Conservation (phyloP, 208 protist genomes). For the Acanthamoeba lenticulata region DNA sequence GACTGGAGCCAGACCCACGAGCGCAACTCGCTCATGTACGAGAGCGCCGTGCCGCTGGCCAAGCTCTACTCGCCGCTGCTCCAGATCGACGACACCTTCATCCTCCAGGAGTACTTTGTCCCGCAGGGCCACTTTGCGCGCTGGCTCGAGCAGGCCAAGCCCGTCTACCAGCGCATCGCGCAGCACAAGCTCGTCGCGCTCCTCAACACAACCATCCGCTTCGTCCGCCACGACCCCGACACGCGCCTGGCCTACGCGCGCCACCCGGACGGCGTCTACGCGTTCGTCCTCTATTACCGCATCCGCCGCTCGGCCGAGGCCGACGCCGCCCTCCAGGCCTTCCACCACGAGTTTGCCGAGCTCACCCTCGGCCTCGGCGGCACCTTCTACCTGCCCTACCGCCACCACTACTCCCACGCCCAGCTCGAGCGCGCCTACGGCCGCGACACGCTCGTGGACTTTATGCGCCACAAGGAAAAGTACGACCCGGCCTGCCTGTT, state of each 20-base stretch:
- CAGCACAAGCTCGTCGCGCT: slow-evolving; percentile 16
- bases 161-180: slow-evolving; percentile 44
- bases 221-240: slow-evolving; percentile 72
- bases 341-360: slow-evolving; percentile 67
- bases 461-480: slow-evolving; percentile 64
- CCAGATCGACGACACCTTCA: slow-evolving; percentile 79
- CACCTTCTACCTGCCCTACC: slow-evolving; percentile 85
- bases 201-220: slow-evolving; percentile 82
- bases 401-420: slow-evolving; percentile 79
- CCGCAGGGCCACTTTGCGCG: slow-evolving; percentile 69
- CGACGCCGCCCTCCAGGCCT: slow-evolving; percentile 59
- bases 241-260: slow-evolving; percentile 72
- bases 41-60: slow-evolving; percentile 78
- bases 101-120: slow-evolving; percentile 84
- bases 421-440: slow-evolving; percentile 74
- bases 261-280: slow-evolving; percentile 66
- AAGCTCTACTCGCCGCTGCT: slow-evolving; percentile 76
- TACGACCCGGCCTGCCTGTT: slow-evolving; percentile 77
- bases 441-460: slow-evolving; percentile 47
- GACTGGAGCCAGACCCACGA: slow-evolving; percentile 79
- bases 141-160: slow-evolving; percentile 68
- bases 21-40: slow-evolving; percentile 82
- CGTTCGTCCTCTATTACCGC: slow-evolving; percentile 84
- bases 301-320: slow-evolving; percentile 52
- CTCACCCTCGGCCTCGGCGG: slow-evolving; percentile 71